Evolutionary conservation across 352 stramenopile genomes (phyloP), one percentile per base, ranked within the genome.

Genomic region (Phytopythium boreale): DNA sequence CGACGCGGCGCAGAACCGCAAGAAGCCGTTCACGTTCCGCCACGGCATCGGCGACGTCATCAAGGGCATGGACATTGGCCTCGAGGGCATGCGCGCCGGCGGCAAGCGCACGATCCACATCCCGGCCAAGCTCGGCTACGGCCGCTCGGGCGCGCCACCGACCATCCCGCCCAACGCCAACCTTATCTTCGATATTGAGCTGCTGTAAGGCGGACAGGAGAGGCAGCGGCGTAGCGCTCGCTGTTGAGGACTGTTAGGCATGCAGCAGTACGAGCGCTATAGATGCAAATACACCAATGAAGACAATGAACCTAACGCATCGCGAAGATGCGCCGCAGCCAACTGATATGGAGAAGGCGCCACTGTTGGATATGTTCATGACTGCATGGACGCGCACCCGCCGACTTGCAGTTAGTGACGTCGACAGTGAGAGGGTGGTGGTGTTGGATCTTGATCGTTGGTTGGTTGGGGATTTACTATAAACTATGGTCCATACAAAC

Each of bases 31-130:
- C 70, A 74, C 72, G 51, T 96, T 96, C 81, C 83, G 82, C 44
- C 85, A 93, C 56, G 86, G 88, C 56, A 82, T 92, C 29, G 88
- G 88, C 44, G 81, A 97, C 58, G 95, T 98, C 34, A 98, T 98
- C 75, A 96, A 97, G 69, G 95, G 95, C 66, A 98, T 97, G 93
- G 96, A 98, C 73, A 90, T 98, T 65, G 88, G 95, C 46, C 97
- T 99, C 19, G 82, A 93, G 52, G 88, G 86, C 64, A 96, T 96
- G 85, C 84, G 84, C 36, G 62, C 87, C 1, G 88, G 88, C 34
- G 88, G 87, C 66, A 96, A 99, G 82, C 95, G 96, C 52, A 96
- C 87, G 29, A 92, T 99, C 55, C 77, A 80, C 17, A 98, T 98
- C 60, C 94, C 95, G 29, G 82, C 77, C 44, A 92, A 98, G 76